Evolutionary conservation across 306 rosid genomes (phyloP).

Genomic region (Sicyos edulis): DNA sequence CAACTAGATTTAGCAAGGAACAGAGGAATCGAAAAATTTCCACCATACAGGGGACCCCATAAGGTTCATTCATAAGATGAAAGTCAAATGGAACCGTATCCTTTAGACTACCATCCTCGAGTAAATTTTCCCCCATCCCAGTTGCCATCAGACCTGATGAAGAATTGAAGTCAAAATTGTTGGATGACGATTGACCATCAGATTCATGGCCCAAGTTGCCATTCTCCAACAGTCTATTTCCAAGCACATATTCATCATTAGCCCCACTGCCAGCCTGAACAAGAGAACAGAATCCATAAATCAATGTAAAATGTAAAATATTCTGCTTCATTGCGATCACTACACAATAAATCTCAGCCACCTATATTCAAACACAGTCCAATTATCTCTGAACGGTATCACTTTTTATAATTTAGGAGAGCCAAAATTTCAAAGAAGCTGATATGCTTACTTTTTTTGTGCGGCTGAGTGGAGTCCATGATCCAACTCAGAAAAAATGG

Average conservation of each 20-base stretch:
- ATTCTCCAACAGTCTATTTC: conserved; percentile 64
- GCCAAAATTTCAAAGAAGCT: conserved; percentile 9
- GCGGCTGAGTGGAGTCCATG: not conserved
- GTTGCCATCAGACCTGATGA: conserved; percentile 43
- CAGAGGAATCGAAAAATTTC: conserved; percentile 88
- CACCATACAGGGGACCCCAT: conserved; percentile 98
- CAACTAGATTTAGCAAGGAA: conserved; percentile 71
- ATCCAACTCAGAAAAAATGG: conserved; percentile 12
- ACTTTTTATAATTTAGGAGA: not conserved
- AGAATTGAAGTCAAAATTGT: conserved; percentile 40
- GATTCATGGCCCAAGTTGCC: conserved; percentile 62
- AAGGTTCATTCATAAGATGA: conserved; percentile 84
- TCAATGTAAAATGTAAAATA: not conserved
- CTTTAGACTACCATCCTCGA: conserved; percentile 45
- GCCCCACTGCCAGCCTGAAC: conserved; percentile 56
- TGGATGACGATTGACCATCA: conserved; percentile 50
- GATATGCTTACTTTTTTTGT: not conserved
- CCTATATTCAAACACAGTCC: not conserved
- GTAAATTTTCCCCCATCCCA: conserved; percentile 49
- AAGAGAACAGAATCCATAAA: conserved; percentile 20
- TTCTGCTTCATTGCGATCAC: not conserved
- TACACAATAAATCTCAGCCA: not conserved
- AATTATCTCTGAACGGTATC: not conserved
- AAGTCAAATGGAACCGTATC: conserved; percentile 56
- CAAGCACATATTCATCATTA: conserved; percentile 61